These are phyloP conservation scores for Reticulascus tulasneorum DNA, from an alignment of 2,329 filamentous ascomycete genomes.

Conservation along the genomic window DNA sequence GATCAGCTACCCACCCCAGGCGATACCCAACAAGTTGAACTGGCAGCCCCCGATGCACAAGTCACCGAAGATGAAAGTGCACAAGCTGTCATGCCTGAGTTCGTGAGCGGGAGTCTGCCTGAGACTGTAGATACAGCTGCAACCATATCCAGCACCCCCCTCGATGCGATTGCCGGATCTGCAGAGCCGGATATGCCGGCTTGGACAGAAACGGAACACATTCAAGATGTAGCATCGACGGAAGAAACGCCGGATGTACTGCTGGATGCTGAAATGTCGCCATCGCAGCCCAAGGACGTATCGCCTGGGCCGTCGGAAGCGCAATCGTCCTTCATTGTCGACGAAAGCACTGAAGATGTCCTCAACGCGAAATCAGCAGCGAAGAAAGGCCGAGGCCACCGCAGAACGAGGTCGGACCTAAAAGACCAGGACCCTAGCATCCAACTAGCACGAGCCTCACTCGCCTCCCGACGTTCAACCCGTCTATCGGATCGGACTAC, in stretches of 20 bases:
- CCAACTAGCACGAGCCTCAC: conserved; percentile 11
- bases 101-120: background rate
- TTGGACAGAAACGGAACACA: too few relatives aligned
- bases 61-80: conserved; percentile 7
- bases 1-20: conserved; percentile 2
- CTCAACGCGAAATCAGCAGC: conserved; percentile 7
- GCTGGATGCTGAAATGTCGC: background rate
- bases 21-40: conserved; percentile 6
- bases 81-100: conserved; percentile 1
- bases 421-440: conserved; percentile 14
- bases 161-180: too few relatives aligned
- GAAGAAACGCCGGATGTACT: background rate
- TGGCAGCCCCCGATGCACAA: conserved; percentile 3
- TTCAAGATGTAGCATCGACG: background rate
- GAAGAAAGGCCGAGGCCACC: conserved; percentile 10
- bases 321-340: conserved; percentile 12
- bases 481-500: conserved; percentile 13
- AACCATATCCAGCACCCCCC: too few relatives aligned
- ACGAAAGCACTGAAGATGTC: conserved; percentile 9
- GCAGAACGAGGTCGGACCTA: conserved; percentile 9
- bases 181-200: too few relatives aligned
- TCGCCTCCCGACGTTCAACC: conserved; percentile 14
- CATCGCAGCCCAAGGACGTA: conserved; percentile 1
- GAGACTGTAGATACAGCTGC: background rate
- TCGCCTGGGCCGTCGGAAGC: conserved; percentile 12